Evolutionary conservation across 345 rosid genomes (phyloP).

Genomic region (Salix koriyanagi): DNA sequence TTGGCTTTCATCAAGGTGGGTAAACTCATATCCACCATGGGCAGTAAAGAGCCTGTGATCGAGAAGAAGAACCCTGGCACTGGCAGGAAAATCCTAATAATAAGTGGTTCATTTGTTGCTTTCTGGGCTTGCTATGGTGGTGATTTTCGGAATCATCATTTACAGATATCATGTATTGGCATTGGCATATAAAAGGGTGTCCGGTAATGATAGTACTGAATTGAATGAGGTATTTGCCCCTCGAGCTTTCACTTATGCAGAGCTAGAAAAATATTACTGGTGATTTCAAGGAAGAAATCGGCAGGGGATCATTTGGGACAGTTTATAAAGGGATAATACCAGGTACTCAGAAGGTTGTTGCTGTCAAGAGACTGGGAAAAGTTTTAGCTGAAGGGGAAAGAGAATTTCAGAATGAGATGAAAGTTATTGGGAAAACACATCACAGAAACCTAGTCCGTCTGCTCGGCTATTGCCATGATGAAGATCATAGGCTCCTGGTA

Average conservation of each 20-base stretch:
- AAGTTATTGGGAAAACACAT: conserved; percentile 28
- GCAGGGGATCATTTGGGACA: conserved; percentile 30
- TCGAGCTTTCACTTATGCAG: conserved; percentile 14
- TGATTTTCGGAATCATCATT: neutral
- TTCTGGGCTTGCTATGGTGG: neutral
- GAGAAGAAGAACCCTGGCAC: neutral
- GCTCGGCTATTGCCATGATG: conserved; percentile 25
- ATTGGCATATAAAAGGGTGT: conserved; percentile 7
- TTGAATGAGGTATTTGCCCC: conserved; percentile 5
- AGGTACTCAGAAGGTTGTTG: conserved; percentile 1
- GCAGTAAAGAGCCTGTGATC: neutral
- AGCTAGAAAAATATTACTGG: conserved; percentile 19
- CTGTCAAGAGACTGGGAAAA: conserved; percentile 28
- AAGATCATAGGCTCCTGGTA: conserved; percentile 22
- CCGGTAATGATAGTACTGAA: neutral
- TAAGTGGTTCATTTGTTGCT: neutral
- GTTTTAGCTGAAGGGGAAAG: conserved; percentile 7
- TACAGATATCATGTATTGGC: conserved; percentile 1
- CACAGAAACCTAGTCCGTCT: conserved; percentile 26
- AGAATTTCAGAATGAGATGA: conserved; percentile 28
- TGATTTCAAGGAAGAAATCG: conserved; percentile 27
- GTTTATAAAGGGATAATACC: conserved; percentile 22
- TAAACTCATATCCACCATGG: neutral
- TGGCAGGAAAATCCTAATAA: neutral
- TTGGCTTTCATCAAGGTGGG: conserved; percentile 22